Percentiles rank a stretch among this genome's conserved stretches.
These are phyloP conservation scores for Scheffersomyces segobiensis DNA, from an alignment of 1,139 yeast species.

Conservation along the genomic window DNA sequence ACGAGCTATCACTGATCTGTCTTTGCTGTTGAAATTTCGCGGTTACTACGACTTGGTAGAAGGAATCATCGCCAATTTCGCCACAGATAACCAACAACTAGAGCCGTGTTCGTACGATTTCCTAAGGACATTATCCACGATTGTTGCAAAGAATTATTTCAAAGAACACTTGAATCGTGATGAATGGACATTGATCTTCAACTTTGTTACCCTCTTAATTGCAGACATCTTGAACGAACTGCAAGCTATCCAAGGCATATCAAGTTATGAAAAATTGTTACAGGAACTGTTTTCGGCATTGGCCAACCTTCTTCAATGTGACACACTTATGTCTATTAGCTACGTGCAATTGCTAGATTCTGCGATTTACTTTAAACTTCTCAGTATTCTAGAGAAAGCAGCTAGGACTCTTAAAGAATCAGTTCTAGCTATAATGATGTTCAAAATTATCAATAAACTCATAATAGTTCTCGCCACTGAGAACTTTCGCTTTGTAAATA, in stretches of 20 bases:
- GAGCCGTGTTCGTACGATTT: slow-evolving; percentile 40
- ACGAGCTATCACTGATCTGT: slow-evolving; percentile 17
- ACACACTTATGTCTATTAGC: slow-evolving; percentile 20
- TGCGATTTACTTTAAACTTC: slow-evolving; percentile 21
- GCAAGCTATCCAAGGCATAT: background rate
- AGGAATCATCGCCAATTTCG: slow-evolving; percentile 21
- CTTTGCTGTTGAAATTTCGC: slow-evolving; percentile 29
- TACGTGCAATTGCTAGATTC: slow-evolving; percentile 18
- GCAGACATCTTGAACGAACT: slow-evolving; percentile 6
- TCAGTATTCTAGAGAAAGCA: slow-evolving; percentile 22
- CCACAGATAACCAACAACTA: slow-evolving; percentile 18
- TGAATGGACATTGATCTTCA: slow-evolving; percentile 31
- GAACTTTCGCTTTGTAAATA: slow-evolving; percentile 30
- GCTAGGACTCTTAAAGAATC: slow-evolving; percentile 22
- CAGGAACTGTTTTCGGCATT: slow-evolving; percentile 27
- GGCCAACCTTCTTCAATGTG: slow-evolving; percentile 29
- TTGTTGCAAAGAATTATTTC: slow-evolving; percentile 33
- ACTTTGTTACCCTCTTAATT: slow-evolving; percentile 23
- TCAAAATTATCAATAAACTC: slow-evolving; percentile 39
- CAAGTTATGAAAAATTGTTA: slow-evolving; percentile 23
- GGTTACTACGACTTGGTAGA: slow-evolving; percentile 27
- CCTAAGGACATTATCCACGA: slow-evolving; percentile 23
- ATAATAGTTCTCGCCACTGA: slow-evolving; percentile 32
- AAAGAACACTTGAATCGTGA: slow-evolving; percentile 37
- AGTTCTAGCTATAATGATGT: slow-evolving; percentile 21